phyloP scores from a whole-genome alignment of 768 basidiomycete genomes.

The Tulasnella sp. region DNA sequence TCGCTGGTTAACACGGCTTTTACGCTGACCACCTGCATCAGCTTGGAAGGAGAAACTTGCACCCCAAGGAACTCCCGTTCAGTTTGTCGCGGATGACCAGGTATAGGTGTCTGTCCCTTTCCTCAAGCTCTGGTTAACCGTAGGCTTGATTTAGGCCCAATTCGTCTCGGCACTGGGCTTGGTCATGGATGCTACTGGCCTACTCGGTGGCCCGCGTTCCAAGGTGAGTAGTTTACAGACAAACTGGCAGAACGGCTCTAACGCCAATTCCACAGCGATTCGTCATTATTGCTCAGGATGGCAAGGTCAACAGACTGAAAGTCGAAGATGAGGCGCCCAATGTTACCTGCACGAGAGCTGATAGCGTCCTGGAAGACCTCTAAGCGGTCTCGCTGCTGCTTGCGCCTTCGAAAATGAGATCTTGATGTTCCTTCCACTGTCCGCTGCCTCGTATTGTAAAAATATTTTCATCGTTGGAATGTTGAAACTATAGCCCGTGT shows the following conservation, averaged over 20 bases:
- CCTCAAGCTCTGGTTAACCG: background rate
- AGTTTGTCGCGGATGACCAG: constrained; percentile 66
- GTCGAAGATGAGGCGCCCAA: constrained; percentile 51
- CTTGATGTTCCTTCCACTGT: background rate
- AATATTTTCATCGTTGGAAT: background rate
- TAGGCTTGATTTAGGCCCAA: constrained; percentile 32
- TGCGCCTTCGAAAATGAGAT: background rate
- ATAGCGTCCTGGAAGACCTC: constrained; percentile 41
- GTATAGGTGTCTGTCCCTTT: constrained; percentile 31
- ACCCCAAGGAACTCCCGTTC: constrained; percentile 51
- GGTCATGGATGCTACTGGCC: constrained; percentile 55
- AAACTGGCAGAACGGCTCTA: background rate
- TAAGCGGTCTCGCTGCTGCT: background rate
- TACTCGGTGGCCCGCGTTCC: constrained; percentile 64
- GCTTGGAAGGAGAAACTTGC: constrained; percentile 66
- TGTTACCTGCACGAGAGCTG: constrained; percentile 50
- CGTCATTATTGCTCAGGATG: constrained; percentile 63
- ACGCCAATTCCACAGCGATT: constrained; percentile 43
- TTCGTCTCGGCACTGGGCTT: constrained; percentile 56
- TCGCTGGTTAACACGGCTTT: no score
- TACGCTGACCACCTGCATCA: background rate
- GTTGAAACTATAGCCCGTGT: background rate
- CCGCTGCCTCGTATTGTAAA: background rate
- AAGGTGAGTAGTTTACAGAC: constrained; percentile 43
- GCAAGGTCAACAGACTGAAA: constrained; percentile 61